Conservation (phyloP, 2,329 filamentous ascomycete genomes). For the Meredithiella fracta region DNA sequence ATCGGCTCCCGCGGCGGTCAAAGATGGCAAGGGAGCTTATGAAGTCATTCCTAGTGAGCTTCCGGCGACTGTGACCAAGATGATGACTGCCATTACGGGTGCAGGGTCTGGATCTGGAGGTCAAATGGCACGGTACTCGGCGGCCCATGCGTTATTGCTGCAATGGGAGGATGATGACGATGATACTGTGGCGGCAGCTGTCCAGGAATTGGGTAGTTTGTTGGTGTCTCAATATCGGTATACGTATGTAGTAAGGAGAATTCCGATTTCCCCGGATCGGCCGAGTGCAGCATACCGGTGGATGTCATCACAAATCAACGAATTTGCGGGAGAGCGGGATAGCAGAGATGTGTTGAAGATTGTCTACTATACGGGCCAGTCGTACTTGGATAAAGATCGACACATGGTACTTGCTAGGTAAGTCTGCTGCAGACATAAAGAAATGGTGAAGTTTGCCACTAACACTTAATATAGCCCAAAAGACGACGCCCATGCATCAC, state of each 20-base stretch:
- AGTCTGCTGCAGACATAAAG: constrained; percentile 10
- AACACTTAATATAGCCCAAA: neutral
- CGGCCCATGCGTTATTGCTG: constrained; percentile 36
- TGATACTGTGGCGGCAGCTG: constrained; percentile 19
- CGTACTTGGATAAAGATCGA: constrained; percentile 36
- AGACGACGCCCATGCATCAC: constrained; percentile 21
- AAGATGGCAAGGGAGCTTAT: constrained; percentile 33
- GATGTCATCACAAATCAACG: constrained; percentile 34
- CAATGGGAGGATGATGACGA: constrained; percentile 41
- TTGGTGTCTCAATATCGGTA: constrained; percentile 38
- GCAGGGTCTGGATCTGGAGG: neutral
- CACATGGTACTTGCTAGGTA: constrained; percentile 44
- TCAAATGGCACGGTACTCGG: constrained; percentile 32
- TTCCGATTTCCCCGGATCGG: constrained; percentile 32
- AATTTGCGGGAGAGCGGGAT: constrained; percentile 37
- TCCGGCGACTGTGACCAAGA: constrained; percentile 33
- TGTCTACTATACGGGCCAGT: constrained; percentile 41
- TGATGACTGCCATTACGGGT: constrained; percentile 20
- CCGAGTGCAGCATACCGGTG: constrained; percentile 36
- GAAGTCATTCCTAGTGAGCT: constrained; percentile 36
- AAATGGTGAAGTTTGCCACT: neutral
- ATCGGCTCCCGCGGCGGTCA: constrained; percentile 35
- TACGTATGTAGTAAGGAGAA: constrained; percentile 30
- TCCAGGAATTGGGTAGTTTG: constrained; percentile 33
- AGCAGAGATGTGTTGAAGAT: constrained; percentile 41